These are phyloP conservation scores for Trichoderma sp. DNA, from an alignment of 2,329 filamentous ascomycete species.

Conservation along the genomic window DNA sequence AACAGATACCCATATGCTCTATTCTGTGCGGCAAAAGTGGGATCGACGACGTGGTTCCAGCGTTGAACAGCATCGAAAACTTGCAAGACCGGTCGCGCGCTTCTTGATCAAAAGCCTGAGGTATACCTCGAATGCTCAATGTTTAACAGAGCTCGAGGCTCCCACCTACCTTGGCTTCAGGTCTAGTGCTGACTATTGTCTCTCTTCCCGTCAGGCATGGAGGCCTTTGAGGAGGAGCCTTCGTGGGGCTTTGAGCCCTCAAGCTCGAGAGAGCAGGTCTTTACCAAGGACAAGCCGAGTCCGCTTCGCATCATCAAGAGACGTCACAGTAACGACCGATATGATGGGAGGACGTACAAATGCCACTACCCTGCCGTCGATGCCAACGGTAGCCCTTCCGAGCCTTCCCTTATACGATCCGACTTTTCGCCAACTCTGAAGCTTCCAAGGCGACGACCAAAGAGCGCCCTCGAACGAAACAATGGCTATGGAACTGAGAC, in stretches of 20 bases:
- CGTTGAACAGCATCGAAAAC: neutral
- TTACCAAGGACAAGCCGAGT: slow-evolving; percentile 41
- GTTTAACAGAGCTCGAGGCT: neutral
- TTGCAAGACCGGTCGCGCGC: neutral
- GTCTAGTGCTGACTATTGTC: neutral
- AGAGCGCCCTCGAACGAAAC: neutral
- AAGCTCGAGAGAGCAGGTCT: slow-evolving; percentile 33
- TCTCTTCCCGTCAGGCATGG: slow-evolving; percentile 39
- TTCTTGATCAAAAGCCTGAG: neutral
- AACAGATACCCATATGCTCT: neutral
- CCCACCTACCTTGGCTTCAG: neutral
- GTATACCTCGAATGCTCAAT: neutral
- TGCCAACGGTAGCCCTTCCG: neutral
- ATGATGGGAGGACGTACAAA: neutral
- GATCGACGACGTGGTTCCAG: neutral
- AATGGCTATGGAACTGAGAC: neutral
- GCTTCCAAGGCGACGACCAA: slow-evolving; percentile 22
- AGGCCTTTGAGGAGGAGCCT: slow-evolving; percentile 36
- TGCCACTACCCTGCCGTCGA: neutral
- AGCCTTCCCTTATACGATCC: neutral
- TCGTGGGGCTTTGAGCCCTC: slow-evolving; percentile 40
- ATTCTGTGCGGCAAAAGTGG: neutral
- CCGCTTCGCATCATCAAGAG: slow-evolving; percentile 52
- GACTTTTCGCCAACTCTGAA: neutral
- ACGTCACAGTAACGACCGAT: neutral